Conservation (phyloP, 805 yeast genomes). For the Kuraishia molischiana region DNA sequence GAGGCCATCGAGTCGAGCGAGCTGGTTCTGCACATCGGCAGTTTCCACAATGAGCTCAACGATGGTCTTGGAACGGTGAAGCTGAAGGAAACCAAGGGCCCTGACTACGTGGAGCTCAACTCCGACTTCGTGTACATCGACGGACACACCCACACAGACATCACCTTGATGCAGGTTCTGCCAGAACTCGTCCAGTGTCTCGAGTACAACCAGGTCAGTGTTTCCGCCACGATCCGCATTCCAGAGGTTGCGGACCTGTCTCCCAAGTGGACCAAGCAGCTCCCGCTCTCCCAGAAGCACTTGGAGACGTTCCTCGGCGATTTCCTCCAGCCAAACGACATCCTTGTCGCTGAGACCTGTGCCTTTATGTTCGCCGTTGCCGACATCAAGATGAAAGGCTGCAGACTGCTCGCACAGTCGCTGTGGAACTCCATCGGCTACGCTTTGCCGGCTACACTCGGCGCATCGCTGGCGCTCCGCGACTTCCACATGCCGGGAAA, state of each 20-base stretch:
- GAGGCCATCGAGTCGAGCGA: slow-evolving; percentile 43
- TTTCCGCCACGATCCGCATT: neutral
- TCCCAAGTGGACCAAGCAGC: neutral
- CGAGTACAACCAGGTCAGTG: slow-evolving; percentile 5
- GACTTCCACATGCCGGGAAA: slow-evolving; percentile 42
- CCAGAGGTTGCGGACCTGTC: neutral
- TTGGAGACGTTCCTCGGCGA: neutral
- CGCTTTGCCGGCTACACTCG: slow-evolving; percentile 81
- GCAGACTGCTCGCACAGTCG: slow-evolving; percentile 51
- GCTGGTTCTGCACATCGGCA: slow-evolving; percentile 63
- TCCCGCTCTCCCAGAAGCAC: neutral
- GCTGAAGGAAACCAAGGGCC: slow-evolving; percentile 12
- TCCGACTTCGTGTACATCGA: slow-evolving; percentile 31
- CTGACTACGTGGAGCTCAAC: slow-evolving; percentile 24
- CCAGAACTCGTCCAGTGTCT: slow-evolving; percentile 8
- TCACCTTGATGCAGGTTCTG: slow-evolving; percentile 24
- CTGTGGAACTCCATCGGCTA: slow-evolving; percentile 83
- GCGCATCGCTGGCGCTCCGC: slow-evolving; percentile 64
- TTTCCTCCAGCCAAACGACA: slow-evolving; percentile 49
- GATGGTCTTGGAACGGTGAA: slow-evolving; percentile 46
- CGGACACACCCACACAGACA: slow-evolving; percentile 16
- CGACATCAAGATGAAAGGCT: slow-evolving; percentile 51
- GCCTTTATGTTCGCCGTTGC: slow-evolving; percentile 71
- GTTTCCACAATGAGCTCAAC: slow-evolving; percentile 53
- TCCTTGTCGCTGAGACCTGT: slow-evolving; percentile 72